These are phyloP conservation scores for Termitomyces sp. DNA, from an alignment of 768 basidiomycete species.

Conservation along the genomic window DNA sequence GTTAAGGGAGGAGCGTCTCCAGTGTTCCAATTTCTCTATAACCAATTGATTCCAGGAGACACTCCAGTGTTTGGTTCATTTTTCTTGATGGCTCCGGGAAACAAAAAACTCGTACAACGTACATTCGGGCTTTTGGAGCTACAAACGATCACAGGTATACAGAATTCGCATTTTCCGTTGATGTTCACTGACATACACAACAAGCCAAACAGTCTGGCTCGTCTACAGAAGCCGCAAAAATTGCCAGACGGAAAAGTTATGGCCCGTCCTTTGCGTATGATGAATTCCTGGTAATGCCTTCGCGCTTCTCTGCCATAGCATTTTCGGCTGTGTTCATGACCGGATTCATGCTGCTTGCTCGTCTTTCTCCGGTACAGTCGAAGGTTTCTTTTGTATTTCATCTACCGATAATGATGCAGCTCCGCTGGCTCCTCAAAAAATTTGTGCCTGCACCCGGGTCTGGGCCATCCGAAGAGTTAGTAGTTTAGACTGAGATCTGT, in stretches of 20 bases:
- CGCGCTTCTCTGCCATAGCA: slow-evolving; percentile 32
- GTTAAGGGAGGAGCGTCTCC: slow-evolving; percentile 13
- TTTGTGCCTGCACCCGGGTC: slow-evolving; percentile 48
- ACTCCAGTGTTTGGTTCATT: slow-evolving; percentile 25
- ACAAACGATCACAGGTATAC: slow-evolving; percentile 19
- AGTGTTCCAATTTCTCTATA: slow-evolving; percentile 27
- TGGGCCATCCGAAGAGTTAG: slow-evolving; percentile 63
- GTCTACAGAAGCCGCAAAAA: slow-evolving; percentile 5
- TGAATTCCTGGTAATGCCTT: slow-evolving; percentile 51
- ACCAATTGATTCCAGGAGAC: slow-evolving; percentile 30
- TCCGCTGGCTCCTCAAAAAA: slow-evolving; percentile 50
- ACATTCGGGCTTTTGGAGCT: slow-evolving; percentile 40
- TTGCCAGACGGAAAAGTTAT: slow-evolving; percentile 36
- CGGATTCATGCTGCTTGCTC: slow-evolving; percentile 24
- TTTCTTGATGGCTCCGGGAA: slow-evolving; percentile 37
- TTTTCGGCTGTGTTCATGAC: slow-evolving; percentile 30
- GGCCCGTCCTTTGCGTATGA: slow-evolving; percentile 73
- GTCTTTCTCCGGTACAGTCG: slow-evolving; percentile 33
- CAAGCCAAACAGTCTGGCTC: not conserved
- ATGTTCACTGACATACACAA: not conserved
- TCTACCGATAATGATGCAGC: slow-evolving; percentile 24
- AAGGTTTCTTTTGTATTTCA: not conserved
- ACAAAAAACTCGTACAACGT: slow-evolving; percentile 38
- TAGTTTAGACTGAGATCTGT: slow-evolving; percentile 5
- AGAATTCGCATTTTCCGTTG: not conserved